Evolutionary conservation across 495 filamentous ascomycete genomes (phyloP).

Genomic region (Beverwykella pulmonaria): DNA sequence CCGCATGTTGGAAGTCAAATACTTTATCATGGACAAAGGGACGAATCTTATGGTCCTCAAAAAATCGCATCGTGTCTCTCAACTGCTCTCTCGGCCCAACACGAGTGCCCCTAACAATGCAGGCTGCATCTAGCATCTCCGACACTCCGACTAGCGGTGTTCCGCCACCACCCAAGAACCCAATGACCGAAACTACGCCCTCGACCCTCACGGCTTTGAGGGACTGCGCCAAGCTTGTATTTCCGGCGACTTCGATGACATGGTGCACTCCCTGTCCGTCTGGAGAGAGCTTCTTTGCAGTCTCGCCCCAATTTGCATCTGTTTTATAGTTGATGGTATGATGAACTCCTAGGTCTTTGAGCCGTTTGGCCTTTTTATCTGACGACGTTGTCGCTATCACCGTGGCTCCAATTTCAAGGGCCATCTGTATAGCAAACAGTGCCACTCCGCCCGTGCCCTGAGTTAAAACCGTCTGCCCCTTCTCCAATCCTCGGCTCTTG

Average conservation of each 20-base stretch:
- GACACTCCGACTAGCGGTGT: background rate
- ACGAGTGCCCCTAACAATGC: conserved; percentile 13
- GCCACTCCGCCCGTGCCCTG: conserved; percentile 49
- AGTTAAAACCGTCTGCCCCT: conserved; percentile 39
- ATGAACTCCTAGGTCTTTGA: conserved; percentile 37
- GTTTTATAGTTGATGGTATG: conserved; percentile 45
- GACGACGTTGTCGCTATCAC: conserved; percentile 44
- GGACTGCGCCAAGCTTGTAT: conserved; percentile 14
- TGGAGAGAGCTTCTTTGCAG: conserved; percentile 41
- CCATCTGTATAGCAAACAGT: conserved; percentile 39
- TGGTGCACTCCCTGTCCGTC: conserved; percentile 40
- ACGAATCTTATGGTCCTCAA: conserved; percentile 15
- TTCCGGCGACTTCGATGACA: conserved; percentile 28
- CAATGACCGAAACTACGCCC: conserved; percentile 22
- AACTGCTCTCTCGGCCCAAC: conserved; percentile 3
- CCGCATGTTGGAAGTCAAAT: conserved; percentile 20
- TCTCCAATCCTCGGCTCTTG: background rate
- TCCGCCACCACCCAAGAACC: conserved; percentile 3
- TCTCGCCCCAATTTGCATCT: conserved; percentile 42
- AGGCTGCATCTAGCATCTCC: conserved; percentile 10
- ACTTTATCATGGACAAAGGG: conserved; percentile 10
- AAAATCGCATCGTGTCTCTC: conserved; percentile 9
- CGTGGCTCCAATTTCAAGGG: conserved; percentile 39
- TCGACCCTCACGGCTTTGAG: conserved; percentile 2
- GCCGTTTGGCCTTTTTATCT: conserved; percentile 39